Evolutionary conservation across 306 rosid species (phyloP).

Genomic region (Trifolium subterraneum): DNA sequence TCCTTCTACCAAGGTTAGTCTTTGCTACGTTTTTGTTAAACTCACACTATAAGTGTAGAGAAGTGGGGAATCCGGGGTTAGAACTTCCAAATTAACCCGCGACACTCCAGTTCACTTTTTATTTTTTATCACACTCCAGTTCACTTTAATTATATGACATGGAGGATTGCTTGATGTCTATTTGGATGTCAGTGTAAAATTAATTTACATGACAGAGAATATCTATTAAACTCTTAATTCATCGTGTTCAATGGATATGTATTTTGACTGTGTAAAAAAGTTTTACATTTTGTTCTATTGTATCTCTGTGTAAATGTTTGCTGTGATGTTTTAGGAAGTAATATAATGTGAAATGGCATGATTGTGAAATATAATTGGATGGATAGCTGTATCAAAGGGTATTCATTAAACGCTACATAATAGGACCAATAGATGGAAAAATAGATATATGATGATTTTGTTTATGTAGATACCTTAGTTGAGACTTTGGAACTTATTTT

Average conservation of each 20-base stretch:
- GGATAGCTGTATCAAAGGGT: neutral
- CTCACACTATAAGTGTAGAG: too few relatives aligned
- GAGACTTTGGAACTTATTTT: neutral
- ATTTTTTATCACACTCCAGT: too few relatives aligned
- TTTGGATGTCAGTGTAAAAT: too few relatives aligned
- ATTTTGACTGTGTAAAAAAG: neutral
- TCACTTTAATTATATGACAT: too few relatives aligned
- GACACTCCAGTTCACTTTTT: too few relatives aligned
- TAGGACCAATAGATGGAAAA: neutral
- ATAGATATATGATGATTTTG: neutral
- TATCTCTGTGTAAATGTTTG: neutral
- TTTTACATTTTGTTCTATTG: neutral
- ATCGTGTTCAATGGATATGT: neutral
- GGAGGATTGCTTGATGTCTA: too few relatives aligned
- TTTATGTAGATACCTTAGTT: constrained; percentile 4
- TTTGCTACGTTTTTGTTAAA: constrained; percentile 1
- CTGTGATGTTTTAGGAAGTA: neutral
- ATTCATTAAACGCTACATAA: neutral
- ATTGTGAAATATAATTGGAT: neutral
- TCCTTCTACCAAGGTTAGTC: constrained; percentile 76
- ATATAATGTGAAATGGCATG: neutral
- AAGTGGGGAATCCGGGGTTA: too few relatives aligned
- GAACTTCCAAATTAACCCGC: too few relatives aligned
- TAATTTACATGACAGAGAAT: too few relatives aligned
- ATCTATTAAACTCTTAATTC: neutral